Evolutionary conservation across 768 basidiomycete genomes (phyloP).

Genomic region (Mrakia hoshinonis): DNA sequence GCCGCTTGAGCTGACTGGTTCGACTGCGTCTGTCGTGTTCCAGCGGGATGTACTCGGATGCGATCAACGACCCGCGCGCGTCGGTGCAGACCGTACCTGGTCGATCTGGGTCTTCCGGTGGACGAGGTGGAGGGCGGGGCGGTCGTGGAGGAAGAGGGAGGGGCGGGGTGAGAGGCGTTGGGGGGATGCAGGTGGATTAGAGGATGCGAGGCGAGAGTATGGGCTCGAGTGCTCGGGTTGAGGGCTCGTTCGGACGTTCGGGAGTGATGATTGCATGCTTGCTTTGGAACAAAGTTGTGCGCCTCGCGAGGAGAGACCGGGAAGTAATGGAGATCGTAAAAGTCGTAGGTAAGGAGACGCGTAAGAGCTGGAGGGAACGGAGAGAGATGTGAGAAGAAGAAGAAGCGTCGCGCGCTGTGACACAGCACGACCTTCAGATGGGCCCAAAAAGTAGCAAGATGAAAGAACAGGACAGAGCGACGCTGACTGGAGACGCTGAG

Average conservation of each 20-base stretch:
- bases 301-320: not conserved
- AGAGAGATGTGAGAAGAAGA: too few relatives aligned
- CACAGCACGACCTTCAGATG: too few relatives aligned
- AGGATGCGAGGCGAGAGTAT: not conserved
- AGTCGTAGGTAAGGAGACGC: not conserved
- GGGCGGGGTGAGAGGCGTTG: not conserved
- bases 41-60: conserved; percentile 10
- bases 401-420: too few relatives aligned
- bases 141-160: not conserved
- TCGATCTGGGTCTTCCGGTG: not conserved
- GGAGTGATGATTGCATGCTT: not conserved
- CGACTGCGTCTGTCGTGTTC: too few relatives aligned
- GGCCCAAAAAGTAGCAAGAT: not conserved
- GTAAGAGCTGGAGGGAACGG: too few relatives aligned
- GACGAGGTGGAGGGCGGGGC: not conserved
- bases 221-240: not conserved
- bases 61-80: conserved; percentile 1
- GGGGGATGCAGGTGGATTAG: not conserved
- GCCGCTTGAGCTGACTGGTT: not conserved
- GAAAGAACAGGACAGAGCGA: not conserved
- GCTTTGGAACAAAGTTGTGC: not conserved
- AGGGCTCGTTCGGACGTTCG: not conserved
- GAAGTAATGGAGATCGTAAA: not conserved
- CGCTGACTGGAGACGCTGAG: too few relatives aligned
- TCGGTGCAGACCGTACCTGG: not conserved